phyloP scores from a whole-genome alignment of 768 basidiomycete species.

The Lanmaoa rubissima region DNA sequence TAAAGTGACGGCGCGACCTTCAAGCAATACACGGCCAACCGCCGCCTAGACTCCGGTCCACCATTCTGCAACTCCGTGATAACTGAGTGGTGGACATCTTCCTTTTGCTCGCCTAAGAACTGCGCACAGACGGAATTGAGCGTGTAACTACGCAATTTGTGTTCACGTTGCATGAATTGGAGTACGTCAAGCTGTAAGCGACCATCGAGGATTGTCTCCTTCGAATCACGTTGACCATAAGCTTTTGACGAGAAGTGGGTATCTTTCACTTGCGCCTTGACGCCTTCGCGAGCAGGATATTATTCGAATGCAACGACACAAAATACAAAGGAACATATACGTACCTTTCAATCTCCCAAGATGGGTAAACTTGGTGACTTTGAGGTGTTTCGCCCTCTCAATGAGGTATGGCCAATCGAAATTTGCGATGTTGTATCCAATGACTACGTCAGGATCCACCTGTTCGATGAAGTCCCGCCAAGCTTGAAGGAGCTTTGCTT shows the following conservation, averaged over 20 bases:
- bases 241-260: constrained; percentile 99
- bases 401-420: constrained; percentile 98
- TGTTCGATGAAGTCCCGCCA: constrained; percentile 90
- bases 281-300: constrained; percentile 42
- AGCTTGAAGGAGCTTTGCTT: constrained; percentile 66
- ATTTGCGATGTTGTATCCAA: constrained; percentile 91
- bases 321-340: constrained; percentile 5
- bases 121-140: constrained; percentile 98
- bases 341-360: constrained; percentile 76
- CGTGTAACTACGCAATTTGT: constrained; percentile 95
- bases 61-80: constrained; percentile 98
- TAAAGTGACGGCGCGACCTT: constrained; percentile 53
- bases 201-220: constrained; percentile 88
- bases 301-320: not conserved
- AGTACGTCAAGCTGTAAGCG: constrained; percentile 93
- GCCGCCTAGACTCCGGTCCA: constrained; percentile 86
- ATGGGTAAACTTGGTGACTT: constrained; percentile 62
- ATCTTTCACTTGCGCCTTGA: constrained; percentile 79
- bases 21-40: constrained; percentile 95
- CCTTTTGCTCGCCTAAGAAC: constrained; percentile 98
- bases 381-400: constrained; percentile 85
- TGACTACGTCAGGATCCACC: constrained; percentile 93
- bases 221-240: constrained; percentile 95
- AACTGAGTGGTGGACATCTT: constrained; percentile 97
- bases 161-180: constrained; percentile 98